A percentile compares a stretch with the other conserved stretches of the same genome.
Conservation (phyloP, 371 early-diverging fungal genomes). For the Smittium culicis region DNA sequence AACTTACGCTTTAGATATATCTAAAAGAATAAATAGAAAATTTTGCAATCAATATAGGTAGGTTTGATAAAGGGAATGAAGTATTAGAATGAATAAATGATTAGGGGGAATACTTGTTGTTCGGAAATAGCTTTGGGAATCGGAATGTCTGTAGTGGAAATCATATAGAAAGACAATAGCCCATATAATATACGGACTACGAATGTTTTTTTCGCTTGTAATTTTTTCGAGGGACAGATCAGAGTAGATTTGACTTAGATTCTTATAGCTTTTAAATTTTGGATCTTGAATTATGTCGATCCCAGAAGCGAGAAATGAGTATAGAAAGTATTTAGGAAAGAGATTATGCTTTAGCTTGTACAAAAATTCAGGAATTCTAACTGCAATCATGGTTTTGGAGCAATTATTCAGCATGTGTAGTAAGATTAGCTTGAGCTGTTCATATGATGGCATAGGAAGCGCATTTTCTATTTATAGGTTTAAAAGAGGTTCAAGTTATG, state of each 20-base stretch:
- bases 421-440: neutral
- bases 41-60: neutral
- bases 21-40: neutral
- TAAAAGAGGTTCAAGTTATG: no score
- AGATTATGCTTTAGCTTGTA: neutral
- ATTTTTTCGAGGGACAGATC: neutral
- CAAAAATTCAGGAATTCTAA: neutral
- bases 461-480: no score
- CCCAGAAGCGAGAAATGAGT: neutral
- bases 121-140: neutral
- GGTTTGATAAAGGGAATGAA: neutral
- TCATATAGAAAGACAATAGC: neutral
- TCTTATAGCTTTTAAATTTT: neutral
- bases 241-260: neutral
- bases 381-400: neutral
- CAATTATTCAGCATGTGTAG: neutral
- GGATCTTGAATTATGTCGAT: neutral
- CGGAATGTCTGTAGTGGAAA: neutral
- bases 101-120: neutral
- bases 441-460: no score
- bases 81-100: neutral
- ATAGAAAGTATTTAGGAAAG: neutral
- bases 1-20: neutral
- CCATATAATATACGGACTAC: neutral
- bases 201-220: neutral